phyloP scores from a whole-genome alignment of 2,329 filamentous ascomycete species.

The Neofusicoccum ribis region DNA sequence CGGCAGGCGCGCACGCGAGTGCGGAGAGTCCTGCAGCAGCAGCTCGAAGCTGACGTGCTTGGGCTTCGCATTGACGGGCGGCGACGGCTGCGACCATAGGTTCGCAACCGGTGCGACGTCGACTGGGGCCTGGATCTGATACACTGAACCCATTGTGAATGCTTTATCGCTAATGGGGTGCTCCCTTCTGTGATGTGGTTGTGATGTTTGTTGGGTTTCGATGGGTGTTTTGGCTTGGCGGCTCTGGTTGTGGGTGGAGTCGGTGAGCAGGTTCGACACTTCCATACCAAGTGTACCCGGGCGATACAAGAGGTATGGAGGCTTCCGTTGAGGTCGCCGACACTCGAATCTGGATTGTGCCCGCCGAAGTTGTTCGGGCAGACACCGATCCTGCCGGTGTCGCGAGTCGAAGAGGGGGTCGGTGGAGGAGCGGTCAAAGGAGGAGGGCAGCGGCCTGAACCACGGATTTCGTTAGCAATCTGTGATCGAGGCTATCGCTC shows the following conservation, averaged over 20 bases:
- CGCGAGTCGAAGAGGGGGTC: slow-evolving; percentile 33
- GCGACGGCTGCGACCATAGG: slow-evolving; percentile 2
- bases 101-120: not conserved
- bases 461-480: slow-evolving; percentile 16
- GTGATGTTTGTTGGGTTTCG: slow-evolving; percentile 10
- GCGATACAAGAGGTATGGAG: slow-evolving; percentile 7
- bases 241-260: slow-evolving; percentile 20
- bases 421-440: slow-evolving; percentile 32
- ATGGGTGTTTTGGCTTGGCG: slow-evolving; percentile 2
- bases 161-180: not conserved
- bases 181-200: not conserved
- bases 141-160: slow-evolving; percentile 14
- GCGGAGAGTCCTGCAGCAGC: slow-evolving; percentile 66
- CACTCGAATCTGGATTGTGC: slow-evolving; percentile 3
- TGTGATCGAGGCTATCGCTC: not conserved
- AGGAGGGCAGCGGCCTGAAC: slow-evolving; percentile 27
- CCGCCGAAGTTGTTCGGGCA: not conserved
- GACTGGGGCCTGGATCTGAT: slow-evolving; percentile 1
- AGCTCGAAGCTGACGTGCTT: slow-evolving; percentile 82
- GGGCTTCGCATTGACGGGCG: slow-evolving; percentile 39
- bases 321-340: slow-evolving; percentile 4
- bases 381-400: slow-evolving; percentile 41
- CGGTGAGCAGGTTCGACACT: slow-evolving; percentile 33
- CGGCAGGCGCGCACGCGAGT: slow-evolving; percentile 73
- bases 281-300: slow-evolving; percentile 29